Conservation (phyloP, 495 filamentous ascomycete genomes). For the Staphylotrichum longicolle region DNA sequence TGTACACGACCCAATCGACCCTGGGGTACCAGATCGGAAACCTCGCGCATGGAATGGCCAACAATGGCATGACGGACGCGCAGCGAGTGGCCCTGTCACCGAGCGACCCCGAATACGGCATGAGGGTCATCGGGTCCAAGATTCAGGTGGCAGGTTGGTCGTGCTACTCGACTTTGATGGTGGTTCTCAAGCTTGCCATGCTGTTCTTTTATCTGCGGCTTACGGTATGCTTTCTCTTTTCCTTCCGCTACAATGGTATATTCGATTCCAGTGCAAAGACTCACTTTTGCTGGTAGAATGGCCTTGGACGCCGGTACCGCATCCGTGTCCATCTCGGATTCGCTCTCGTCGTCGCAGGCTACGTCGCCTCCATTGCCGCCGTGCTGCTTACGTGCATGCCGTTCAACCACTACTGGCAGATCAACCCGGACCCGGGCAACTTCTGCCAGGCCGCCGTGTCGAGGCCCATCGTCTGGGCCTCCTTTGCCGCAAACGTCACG, state of each 20-base stretch:
- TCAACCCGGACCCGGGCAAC: slow-evolving; percentile 51
- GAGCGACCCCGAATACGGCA: slow-evolving; percentile 46
- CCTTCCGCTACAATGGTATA: background rate
- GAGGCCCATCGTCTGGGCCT: slow-evolving; percentile 42
- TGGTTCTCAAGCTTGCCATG: slow-evolving; percentile 56
- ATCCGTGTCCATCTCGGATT: slow-evolving; percentile 55
- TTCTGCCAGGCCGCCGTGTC: slow-evolving; percentile 50
- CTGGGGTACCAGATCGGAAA: slow-evolving; percentile 41
- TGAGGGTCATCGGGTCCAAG: slow-evolving; percentile 55
- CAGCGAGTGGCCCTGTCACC: slow-evolving; percentile 46
- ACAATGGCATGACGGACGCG: slow-evolving; percentile 59
- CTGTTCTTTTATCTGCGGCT: slow-evolving; percentile 57
- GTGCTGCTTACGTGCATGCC: slow-evolving; percentile 54
- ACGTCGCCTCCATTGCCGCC: slow-evolving; percentile 49
- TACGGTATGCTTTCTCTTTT: slow-evolving; percentile 33
- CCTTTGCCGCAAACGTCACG: slow-evolving; percentile 45
- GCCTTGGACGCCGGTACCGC: slow-evolving; percentile 44
- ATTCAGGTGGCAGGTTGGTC: slow-evolving; percentile 59
- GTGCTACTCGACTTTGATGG: slow-evolving; percentile 53
- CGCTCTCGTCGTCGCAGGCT: slow-evolving; percentile 48
- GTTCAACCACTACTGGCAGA: slow-evolving; percentile 52
- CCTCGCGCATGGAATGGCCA: slow-evolving; percentile 56
- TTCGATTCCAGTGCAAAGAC: background rate
- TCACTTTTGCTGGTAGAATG: slow-evolving; percentile 22
- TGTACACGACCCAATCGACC: slow-evolving; percentile 40